phyloP scores from a whole-genome alignment of 2,329 filamentous ascomycete species.

The Penicillium sclerotigenum region DNA sequence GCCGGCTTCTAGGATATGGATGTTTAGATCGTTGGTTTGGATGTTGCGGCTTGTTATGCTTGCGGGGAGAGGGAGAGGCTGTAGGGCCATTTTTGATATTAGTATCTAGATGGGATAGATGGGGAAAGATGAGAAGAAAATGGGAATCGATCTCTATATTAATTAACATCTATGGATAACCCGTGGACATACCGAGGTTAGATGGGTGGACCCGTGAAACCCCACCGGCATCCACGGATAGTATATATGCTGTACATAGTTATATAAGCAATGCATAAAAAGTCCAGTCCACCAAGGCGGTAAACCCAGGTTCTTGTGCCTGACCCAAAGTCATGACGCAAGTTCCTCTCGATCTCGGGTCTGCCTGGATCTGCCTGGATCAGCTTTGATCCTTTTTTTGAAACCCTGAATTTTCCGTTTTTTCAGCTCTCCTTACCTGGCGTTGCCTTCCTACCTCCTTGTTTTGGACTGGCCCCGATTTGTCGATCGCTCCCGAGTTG shows the following conservation, averaged over 20 bases:
- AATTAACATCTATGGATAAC: too few relatives aligned
- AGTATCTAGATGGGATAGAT: background rate
- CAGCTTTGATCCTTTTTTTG: background rate
- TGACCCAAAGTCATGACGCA: conserved; percentile 27
- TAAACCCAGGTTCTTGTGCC: conserved; percentile 4
- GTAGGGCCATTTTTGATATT: conserved; percentile 9
- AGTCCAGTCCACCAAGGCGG: background rate
- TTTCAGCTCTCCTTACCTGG: background rate
- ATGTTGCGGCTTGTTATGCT: conserved; percentile 57
- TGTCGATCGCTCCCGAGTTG: conserved; percentile 1
- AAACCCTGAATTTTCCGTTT: background rate
- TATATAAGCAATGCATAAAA: background rate
- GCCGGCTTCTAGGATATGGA: conserved; percentile 60
- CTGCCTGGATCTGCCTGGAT: conserved; percentile 5
- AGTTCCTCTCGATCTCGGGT: conserved; percentile 13
- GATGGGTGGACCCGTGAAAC: too few relatives aligned
- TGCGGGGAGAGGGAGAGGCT: conserved; percentile 53
- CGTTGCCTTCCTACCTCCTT: conserved; percentile 5
- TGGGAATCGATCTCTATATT: background rate
- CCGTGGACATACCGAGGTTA: background rate
- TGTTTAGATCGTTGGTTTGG: conserved; percentile 58
- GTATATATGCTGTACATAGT: too few relatives aligned
- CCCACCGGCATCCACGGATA: too few relatives aligned
- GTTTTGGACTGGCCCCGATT: background rate
- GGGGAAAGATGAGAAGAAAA: background rate